Conservation (phyloP, 2,329 filamentous ascomycete genomes). For the Diplodia seriata region DNA sequence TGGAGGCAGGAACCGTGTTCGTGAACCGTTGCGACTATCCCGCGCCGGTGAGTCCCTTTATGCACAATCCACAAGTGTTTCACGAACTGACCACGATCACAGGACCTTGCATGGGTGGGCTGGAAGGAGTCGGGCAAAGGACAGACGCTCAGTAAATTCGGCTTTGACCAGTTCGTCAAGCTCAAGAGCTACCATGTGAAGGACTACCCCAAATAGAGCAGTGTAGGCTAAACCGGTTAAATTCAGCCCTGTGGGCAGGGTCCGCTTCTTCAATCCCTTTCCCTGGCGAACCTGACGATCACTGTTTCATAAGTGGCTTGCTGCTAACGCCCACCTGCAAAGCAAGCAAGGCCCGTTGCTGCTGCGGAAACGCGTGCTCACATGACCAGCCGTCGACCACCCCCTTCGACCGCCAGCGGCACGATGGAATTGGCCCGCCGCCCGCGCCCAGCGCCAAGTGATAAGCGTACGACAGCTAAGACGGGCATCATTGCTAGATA, state of each 20-base stretch:
- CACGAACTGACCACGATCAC: constrained; percentile 36
- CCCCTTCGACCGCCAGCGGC: constrained; percentile 5
- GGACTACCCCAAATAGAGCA: constrained; percentile 66
- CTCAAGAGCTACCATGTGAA: constrained; percentile 96
- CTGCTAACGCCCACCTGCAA: not conserved
- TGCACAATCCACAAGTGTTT: constrained; percentile 38
- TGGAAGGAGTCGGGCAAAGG: constrained; percentile 98
- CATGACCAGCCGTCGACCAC: constrained; percentile 34
- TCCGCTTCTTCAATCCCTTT: constrained; percentile 8
- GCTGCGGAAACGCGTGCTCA: constrained; percentile 38
- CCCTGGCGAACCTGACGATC: constrained; percentile 22
- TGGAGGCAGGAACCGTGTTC: constrained; percentile 95
- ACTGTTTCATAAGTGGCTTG: constrained; percentile 16
- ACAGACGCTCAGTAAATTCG: constrained; percentile 85
- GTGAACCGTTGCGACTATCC: constrained; percentile 94
- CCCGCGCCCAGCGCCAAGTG: constrained; percentile 31
- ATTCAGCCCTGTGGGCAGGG: constrained; percentile 22
- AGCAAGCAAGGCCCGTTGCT: constrained; percentile 32
- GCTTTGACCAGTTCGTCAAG: constrained; percentile 95
- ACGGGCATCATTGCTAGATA: constrained; percentile 20
- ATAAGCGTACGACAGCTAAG: constrained; percentile 28
- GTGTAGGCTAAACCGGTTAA: constrained; percentile 23
- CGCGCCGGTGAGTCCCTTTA: constrained; percentile 73
- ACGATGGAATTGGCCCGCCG: constrained; percentile 27
- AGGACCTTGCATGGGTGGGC: constrained; percentile 95